A percentile compares a stretch with the other conserved stretches of the same genome.
These are phyloP conservation scores for Moesziomyces aphidis DNA, from an alignment of 1,284 basidiomycete genomes.

Conservation along the genomic window DNA sequence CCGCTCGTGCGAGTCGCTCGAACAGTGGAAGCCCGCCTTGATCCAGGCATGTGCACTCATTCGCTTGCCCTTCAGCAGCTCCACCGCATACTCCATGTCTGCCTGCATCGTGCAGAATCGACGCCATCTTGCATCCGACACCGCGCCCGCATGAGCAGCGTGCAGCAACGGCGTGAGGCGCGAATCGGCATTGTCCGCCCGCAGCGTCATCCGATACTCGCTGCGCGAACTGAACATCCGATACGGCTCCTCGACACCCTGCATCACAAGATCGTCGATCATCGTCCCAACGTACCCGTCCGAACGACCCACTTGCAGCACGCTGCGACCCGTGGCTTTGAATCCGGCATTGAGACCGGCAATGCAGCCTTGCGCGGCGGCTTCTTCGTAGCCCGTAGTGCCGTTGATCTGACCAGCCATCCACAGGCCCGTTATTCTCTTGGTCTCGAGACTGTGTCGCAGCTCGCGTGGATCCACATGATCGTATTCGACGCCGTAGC, in stretches of 20 bases:
- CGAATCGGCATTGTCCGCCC: constrained; percentile 87
- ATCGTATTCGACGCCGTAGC: constrained; percentile 93
- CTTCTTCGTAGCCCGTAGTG: constrained; percentile 92
- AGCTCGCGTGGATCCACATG: constrained; percentile 88
- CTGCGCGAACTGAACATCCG: constrained; percentile 92
- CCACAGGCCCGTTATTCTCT: constrained; percentile 73
- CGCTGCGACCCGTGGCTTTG: constrained; percentile 72
- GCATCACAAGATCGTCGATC: constrained; percentile 87
- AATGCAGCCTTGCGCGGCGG: constrained; percentile 84
- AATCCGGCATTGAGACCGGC: constrained; percentile 89
- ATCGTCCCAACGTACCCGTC: constrained; percentile 88
- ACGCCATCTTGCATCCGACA: constrained; percentile 77
- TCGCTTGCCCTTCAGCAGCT: constrained; percentile 70
- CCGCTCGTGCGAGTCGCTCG: constrained; percentile 61
- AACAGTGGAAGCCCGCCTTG: constrained; percentile 61
- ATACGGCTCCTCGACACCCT: constrained; percentile 89
- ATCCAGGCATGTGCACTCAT: constrained; percentile 67
- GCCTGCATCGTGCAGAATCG: constrained; percentile 71
- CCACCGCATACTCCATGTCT: constrained; percentile 73
- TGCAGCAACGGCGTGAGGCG: constrained; percentile 73
- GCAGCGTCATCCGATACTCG: constrained; percentile 86
- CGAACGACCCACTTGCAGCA: constrained; percentile 79
- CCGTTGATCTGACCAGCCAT: constrained; percentile 68
- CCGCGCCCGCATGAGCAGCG: constrained; percentile 74
- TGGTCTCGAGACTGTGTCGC: constrained; percentile 81